A percentile compares a stretch with the other conserved stretches of the same genome.
Conservation (phyloP, 2,329 filamentous ascomycete species). For the Akanthomyces dipterigenus region DNA sequence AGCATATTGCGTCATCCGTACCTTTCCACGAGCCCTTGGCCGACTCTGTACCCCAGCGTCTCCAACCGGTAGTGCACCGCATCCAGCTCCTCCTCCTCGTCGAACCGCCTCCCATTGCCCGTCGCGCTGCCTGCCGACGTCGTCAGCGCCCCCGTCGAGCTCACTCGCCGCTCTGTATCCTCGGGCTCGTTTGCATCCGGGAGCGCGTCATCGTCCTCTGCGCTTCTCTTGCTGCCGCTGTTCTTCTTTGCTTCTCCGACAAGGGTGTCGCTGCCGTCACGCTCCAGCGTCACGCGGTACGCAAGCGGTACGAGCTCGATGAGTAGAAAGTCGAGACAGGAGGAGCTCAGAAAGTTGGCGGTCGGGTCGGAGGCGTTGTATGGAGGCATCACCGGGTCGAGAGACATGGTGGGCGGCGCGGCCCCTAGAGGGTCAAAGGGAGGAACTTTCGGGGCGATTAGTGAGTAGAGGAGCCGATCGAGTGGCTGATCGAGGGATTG, state of each 20-base stretch:
- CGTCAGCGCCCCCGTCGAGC: background rate
- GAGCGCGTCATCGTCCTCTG: background rate
- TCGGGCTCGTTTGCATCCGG: background rate
- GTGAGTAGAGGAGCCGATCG: no score
- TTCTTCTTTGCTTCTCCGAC: constrained; percentile 5
- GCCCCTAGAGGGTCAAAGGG: background rate
- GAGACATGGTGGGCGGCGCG: constrained; percentile 51
- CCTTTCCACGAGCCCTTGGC: constrained; percentile 87
- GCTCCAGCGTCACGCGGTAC: constrained; percentile 73
- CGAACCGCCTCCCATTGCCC: background rate
- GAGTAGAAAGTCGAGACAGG: constrained; percentile 87
- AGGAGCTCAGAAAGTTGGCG: constrained; percentile 71
- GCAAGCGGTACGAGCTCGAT: constrained; percentile 96
- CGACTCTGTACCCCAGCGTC: constrained; percentile 80
- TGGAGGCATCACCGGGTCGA: constrained; percentile 61
- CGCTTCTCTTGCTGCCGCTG: background rate
- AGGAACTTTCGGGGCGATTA: no score
- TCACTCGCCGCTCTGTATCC: constrained; percentile 2
- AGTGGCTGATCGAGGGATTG: background rate
- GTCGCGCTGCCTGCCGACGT: background rate
- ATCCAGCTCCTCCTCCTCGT: constrained; percentile 74
- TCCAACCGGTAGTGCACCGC: constrained; percentile 82
- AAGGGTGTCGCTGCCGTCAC: constrained; percentile 43
- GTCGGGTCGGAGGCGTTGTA: constrained; percentile 67
- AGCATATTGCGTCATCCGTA: constrained; percentile 32